Evolutionary conservation across 2,329 filamentous ascomycete genomes (phyloP).

Genomic region (Clarireedia homoeocarpa): DNA sequence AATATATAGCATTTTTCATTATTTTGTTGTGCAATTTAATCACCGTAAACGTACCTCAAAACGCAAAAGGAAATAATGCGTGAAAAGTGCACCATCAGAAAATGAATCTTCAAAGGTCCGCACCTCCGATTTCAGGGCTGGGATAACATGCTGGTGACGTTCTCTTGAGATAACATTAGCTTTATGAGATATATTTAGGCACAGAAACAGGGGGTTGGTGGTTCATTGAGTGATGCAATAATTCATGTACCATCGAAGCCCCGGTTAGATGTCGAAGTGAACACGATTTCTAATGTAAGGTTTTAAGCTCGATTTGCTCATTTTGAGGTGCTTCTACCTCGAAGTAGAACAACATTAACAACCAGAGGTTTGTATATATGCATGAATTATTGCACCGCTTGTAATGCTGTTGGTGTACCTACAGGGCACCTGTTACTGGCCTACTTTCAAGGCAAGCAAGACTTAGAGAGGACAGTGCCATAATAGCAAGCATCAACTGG

Average conservation of each 20-base stretch:
- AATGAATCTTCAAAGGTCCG: constrained; percentile 41
- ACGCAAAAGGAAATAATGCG: constrained; percentile 47
- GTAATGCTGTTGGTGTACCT: background rate
- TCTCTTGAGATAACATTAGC: constrained; percentile 42
- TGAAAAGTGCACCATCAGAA: constrained; percentile 47
- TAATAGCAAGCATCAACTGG: constrained; percentile 3
- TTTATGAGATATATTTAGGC: constrained; percentile 12
- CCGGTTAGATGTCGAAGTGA: background rate
- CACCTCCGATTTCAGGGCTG: constrained; percentile 37
- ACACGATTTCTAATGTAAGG: background rate
- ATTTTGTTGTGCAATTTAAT: background rate
- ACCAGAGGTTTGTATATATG: constrained; percentile 38
- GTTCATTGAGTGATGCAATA: no score
- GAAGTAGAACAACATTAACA: constrained; percentile 40
- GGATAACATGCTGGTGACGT: constrained; percentile 46
- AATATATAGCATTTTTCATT: background rate
- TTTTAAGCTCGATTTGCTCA: no score
- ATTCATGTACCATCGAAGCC: no score
- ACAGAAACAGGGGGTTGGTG: no score
- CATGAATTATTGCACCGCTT: constrained; percentile 36
- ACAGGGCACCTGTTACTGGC: constrained; percentile 3
- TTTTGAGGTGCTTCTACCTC: no score
- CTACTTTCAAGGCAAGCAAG: constrained; percentile 6
- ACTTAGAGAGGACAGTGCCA: constrained; percentile 1
- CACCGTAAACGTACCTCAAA: constrained; percentile 40